Conservation (phyloP, 257 asterid species). For the Solanum rostratum region DNA sequence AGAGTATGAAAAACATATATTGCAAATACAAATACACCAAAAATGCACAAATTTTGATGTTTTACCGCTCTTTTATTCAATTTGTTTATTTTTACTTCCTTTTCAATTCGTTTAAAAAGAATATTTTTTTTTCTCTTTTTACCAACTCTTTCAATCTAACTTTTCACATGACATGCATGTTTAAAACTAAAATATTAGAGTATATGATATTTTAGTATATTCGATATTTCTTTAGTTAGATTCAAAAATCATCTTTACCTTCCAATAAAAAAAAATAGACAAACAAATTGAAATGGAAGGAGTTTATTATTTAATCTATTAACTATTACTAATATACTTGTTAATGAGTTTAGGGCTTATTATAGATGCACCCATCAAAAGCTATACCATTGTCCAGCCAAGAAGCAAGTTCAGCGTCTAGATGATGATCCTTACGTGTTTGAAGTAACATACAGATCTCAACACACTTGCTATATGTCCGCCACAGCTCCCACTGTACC, state of each 20-base stretch:
- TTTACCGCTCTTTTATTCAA: background rate
- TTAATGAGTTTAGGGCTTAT: constrained; percentile 38
- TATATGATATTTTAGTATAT: background rate
- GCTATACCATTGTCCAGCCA: constrained; percentile 59
- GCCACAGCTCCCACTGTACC: constrained; percentile 59
- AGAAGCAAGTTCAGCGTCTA: constrained; percentile 74
- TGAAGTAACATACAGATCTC: constrained; percentile 51
- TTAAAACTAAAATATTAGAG: background rate
- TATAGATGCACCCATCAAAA: constrained; percentile 82
- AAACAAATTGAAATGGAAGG: background rate
- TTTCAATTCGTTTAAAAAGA: background rate
- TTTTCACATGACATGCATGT: background rate
- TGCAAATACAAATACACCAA: background rate
- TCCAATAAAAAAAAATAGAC: background rate
- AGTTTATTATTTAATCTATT: background rate
- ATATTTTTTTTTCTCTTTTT: background rate
- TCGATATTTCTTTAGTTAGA: background rate
- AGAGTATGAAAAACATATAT: background rate
- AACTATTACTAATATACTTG: background rate
- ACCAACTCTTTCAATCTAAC: background rate
- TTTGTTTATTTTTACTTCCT: background rate
- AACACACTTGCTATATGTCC: constrained; percentile 62
- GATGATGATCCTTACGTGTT: constrained; percentile 51
- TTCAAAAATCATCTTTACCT: background rate
- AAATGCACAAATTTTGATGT: background rate